Conservation (phyloP, 2,329 filamentous ascomycete species). For the Alternaria angustiovoidea region DNA sequence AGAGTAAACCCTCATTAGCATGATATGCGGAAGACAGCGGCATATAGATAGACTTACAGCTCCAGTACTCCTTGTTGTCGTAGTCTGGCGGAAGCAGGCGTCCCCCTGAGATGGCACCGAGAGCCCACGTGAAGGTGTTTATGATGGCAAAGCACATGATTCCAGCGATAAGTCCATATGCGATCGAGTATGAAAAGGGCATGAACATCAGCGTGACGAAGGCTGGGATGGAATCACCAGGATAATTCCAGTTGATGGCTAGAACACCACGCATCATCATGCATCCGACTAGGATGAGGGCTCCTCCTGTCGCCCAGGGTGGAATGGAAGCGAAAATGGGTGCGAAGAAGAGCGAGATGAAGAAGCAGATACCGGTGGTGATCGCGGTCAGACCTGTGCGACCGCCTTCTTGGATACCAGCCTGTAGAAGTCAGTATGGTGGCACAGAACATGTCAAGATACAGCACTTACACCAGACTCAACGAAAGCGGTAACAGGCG, state of each 20-base stretch:
- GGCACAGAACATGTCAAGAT: not conserved
- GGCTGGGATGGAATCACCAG: constrained; percentile 82
- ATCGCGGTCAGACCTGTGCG: constrained; percentile 83
- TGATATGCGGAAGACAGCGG: not conserved
- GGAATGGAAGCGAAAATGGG: constrained; percentile 91
- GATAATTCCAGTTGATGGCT: constrained; percentile 86
- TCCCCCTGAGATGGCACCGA: constrained; percentile 26
- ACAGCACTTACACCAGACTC: constrained; percentile 72
- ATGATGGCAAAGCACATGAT: constrained; percentile 78
- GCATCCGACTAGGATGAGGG: constrained; percentile 82
- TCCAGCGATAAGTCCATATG: constrained; percentile 83
- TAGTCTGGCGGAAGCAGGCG: constrained; percentile 35
- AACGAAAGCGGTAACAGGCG: constrained; percentile 86
- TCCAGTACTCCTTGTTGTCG: constrained; percentile 42
- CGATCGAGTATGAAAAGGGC: constrained; percentile 90
- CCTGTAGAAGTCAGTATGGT: constrained; percentile 5
- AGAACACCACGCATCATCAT: constrained; percentile 82
- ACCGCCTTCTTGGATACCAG: constrained; percentile 86
- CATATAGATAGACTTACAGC: constrained; percentile 26
- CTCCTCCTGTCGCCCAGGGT: constrained; percentile 87
- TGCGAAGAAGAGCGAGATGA: constrained; percentile 83
- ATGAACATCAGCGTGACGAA: constrained; percentile 85
- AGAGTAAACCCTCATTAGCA: constrained; percentile 8
- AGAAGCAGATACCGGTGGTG: constrained; percentile 78
- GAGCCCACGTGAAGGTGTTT: constrained; percentile 70